Evolutionary conservation across 1,139 yeast genomes (phyloP).

Genomic region (Candida tetrigidarum): DNA sequence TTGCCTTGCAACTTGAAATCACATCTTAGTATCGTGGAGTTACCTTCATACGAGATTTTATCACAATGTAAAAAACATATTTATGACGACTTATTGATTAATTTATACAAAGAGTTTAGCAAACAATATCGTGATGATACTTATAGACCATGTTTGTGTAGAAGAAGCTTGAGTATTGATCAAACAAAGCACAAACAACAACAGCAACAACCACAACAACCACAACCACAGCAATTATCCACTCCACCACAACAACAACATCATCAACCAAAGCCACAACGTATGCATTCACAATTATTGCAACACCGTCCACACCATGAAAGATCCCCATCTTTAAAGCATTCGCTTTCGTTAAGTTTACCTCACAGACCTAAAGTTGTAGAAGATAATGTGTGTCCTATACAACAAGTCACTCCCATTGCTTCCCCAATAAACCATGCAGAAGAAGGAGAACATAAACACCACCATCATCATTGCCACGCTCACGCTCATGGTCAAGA

Average conservation of each 20-base stretch:
- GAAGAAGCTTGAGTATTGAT: neutral
- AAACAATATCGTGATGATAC: constrained; percentile 8
- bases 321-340: neutral
- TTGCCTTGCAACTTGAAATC: constrained; percentile 16
- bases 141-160: constrained; percentile 1
- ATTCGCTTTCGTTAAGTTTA: constrained; percentile 1
- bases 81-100: constrained; percentile 17
- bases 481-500: too few relatives aligned
- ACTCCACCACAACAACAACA: constrained; percentile 1
- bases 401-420: neutral
- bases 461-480: constrained; percentile 9
- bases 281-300: neutral
- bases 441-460: neutral
- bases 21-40: constrained; percentile 9
- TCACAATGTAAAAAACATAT: constrained; percentile 15
- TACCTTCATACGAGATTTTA: constrained; percentile 13
- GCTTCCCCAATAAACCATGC: neutral
- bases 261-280: neutral
- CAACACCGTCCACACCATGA: neutral
- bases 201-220: neutral
- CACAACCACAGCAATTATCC: neutral
- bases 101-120: constrained; percentile 17
- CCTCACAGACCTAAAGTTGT: neutral
- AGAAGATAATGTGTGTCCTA: constrained; percentile 7
- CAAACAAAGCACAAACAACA: constrained; percentile 3